Percentiles rank a stretch among this genome's conserved stretches.
phyloP scores from a whole-genome alignment of 2,329 filamentous ascomycete genomes.

The Colletotrichum tanaceti region DNA sequence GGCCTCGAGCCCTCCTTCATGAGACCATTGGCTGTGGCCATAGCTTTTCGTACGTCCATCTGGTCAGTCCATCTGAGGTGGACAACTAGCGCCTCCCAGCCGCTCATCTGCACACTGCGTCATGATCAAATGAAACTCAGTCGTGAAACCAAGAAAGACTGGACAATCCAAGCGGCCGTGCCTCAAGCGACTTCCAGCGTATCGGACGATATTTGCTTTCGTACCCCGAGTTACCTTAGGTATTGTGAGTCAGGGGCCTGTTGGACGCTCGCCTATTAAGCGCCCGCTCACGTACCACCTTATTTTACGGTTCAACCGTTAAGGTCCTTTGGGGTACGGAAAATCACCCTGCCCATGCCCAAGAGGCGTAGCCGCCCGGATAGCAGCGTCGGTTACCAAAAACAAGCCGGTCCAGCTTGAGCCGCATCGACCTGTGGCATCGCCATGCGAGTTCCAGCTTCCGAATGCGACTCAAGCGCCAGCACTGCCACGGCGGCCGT shows the following conservation, averaged over 20 bases:
- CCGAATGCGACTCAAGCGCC: conserved; percentile 11
- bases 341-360: background rate
- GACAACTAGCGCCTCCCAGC: background rate
- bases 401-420: background rate
- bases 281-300: conserved; percentile 17
- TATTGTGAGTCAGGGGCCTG: background rate
- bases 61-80: conserved; percentile 9
- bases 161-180: conserved; percentile 1
- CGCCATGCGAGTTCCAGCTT: background rate
- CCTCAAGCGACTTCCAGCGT: conserved; percentile 10
- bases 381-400: background rate
- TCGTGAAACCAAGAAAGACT: conserved; percentile 13
- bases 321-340: background rate
- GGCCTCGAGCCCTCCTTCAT: background rate
- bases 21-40: background rate
- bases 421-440: background rate
- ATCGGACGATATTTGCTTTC: conserved; percentile 4
- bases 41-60: conserved; percentile 3
- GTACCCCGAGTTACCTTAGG: conserved; percentile 10
- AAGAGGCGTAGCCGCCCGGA: background rate
- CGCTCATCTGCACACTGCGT: background rate
- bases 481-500: conserved; percentile 20
- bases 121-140: conserved; percentile 3
- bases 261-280: conserved; percentile 21
- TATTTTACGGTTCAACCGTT: conserved; percentile 9